A percentile compares a stretch with the other conserved stretches of the same genome.
Evolutionary conservation across 306 rosid genomes (phyloP).

Genomic region (Rubus idaeus): DNA sequence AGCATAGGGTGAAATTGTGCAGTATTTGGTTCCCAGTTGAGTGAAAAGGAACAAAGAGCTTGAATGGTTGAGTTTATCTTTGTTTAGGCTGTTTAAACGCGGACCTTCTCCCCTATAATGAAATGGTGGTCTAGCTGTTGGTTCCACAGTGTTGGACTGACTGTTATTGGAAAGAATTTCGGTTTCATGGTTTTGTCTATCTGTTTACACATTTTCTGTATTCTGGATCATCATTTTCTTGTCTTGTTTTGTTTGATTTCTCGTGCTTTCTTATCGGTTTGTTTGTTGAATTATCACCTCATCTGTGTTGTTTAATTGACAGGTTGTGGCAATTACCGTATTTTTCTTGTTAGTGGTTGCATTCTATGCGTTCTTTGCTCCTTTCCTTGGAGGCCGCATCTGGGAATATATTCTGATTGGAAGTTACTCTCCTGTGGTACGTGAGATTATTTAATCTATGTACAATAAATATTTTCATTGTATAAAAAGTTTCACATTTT

Average conservation of each 20-base stretch:
- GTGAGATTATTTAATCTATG: conserved; percentile 23
- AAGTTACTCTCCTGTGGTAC: conserved; percentile 82
- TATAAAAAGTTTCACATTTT: not conserved
- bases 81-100: not conserved
- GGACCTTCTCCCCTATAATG: not conserved
- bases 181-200: not conserved
- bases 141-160: not conserved
- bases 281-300: conserved; percentile 19
- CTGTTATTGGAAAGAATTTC: not conserved
- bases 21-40: not conserved
- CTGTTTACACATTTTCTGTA: not conserved
- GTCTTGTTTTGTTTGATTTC: not conserved
- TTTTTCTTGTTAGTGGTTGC: conserved; percentile 88
- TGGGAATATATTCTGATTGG: conserved; percentile 74
- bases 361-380: conserved; percentile 89
- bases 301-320: conserved; percentile 37
- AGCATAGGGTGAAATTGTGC: not conserved
- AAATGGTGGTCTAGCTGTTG: not conserved
- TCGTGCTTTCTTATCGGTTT: not conserved
- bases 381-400: conserved; percentile 81
- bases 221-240: not conserved
- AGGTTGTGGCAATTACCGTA: conserved; percentile 92
- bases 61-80: not conserved
- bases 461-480: not conserved
- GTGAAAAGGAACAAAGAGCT: not conserved